Conservation (phyloP, 352 stramenopile species). For the Globisporangium polare region DNA sequence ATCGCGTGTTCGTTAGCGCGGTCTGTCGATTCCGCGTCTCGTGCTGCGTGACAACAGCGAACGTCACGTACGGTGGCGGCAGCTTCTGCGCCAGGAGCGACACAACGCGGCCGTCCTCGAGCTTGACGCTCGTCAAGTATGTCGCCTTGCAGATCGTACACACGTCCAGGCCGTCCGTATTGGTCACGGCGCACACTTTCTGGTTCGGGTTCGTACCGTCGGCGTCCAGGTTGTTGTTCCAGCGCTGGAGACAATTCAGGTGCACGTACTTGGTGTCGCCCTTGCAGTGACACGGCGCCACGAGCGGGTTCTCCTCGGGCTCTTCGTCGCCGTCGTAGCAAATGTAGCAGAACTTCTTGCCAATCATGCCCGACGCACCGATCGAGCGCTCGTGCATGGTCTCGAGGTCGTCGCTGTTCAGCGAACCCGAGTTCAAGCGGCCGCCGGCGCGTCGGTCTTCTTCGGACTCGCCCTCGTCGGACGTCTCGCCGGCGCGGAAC, state of each 20-base stretch:
- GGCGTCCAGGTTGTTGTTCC: conserved; percentile 87
- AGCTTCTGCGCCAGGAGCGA: conserved; percentile 87
- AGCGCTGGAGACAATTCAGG: conserved; percentile 90
- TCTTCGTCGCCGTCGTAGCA: conserved; percentile 91
- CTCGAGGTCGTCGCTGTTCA: conserved; percentile 16
- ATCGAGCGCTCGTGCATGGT: conserved; percentile 24
- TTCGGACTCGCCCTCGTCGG: conserved; percentile 75
- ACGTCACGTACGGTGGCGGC: conserved; percentile 87
- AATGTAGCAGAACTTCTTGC: conserved; percentile 90
- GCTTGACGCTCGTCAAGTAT: conserved; percentile 86
- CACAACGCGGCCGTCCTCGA: conserved; percentile 83
- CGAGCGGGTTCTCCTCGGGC: conserved; percentile 78
- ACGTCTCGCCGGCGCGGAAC: conserved; percentile 47
- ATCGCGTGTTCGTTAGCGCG: conserved; percentile 88
- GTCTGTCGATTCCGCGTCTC: conserved; percentile 80
- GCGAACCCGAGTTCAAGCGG: conserved; percentile 13
- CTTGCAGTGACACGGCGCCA: conserved; percentile 90
- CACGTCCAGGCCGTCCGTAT: conserved; percentile 83
- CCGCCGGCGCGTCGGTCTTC: conserved; percentile 44
- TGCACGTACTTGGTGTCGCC: conserved; percentile 92
- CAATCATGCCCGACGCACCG: conserved; percentile 35
- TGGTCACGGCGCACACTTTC: conserved; percentile 88
- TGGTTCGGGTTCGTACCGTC: conserved; percentile 78
- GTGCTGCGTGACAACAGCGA: conserved; percentile 89
- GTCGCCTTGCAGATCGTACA: conserved; percentile 91